These are phyloP conservation scores for Bryoerythrophyllum caledonicum DNA, from an alignment of 225 moss, liverwort and hornwort genomes.

Conservation along the genomic window DNA sequence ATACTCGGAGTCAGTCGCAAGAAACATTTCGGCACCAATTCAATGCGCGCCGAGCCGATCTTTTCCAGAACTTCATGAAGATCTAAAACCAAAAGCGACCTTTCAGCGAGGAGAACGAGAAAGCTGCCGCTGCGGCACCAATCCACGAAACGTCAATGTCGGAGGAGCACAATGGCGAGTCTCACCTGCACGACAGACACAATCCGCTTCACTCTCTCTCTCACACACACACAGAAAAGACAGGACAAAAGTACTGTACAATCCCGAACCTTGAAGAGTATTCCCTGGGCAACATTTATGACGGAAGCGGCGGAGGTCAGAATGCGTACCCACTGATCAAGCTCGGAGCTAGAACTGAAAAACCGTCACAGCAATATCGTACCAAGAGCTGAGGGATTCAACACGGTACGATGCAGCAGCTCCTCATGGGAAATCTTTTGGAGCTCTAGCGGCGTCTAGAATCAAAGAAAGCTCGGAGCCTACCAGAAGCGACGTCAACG, in stretches of 20 bases:
- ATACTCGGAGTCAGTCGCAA: slow-evolving; percentile 16
- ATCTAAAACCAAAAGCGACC: background rate
- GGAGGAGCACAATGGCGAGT: slow-evolving; percentile 40
- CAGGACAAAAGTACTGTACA: background rate
- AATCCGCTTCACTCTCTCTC: background rate
- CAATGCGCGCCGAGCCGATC: background rate
- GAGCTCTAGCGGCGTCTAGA: background rate
- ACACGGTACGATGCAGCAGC: slow-evolving; percentile 16
- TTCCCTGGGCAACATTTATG: too few relatives aligned
- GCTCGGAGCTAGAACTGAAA: slow-evolving; percentile 21
- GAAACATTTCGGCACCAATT: background rate
- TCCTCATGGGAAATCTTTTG: background rate
- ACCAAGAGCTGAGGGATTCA: slow-evolving; percentile 25
- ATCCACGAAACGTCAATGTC: slow-evolving; percentile 43
- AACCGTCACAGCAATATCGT: slow-evolving; percentile 9
- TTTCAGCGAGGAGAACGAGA: slow-evolving; percentile 25
- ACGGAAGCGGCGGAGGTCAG: background rate
- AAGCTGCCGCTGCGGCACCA: slow-evolving; percentile 34
- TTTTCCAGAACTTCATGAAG: background rate
- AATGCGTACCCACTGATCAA: slow-evolving; percentile 24
- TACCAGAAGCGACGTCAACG: background rate
- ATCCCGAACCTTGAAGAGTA: background rate
- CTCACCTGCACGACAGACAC: slow-evolving; percentile 21
- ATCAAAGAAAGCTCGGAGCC: background rate
- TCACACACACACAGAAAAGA: background rate